Evolutionary conservation across 768 basidiomycete species (phyloP).

Genomic region (Collybiopsis luxurians): DNA sequence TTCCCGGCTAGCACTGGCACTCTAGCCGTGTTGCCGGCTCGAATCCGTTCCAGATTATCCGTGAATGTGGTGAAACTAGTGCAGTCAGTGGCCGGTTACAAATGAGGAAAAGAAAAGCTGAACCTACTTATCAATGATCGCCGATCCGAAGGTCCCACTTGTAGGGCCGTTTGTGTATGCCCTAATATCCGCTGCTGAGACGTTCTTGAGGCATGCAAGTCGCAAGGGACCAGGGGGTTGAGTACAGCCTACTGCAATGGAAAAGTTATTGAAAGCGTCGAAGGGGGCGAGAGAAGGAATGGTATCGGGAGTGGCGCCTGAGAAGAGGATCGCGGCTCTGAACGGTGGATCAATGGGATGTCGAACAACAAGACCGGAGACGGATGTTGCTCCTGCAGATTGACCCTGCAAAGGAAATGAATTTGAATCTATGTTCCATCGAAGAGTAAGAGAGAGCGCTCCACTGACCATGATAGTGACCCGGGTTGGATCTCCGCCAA

Average conservation of each 20-base stretch:
- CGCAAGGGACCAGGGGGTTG: background rate
- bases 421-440: no score
- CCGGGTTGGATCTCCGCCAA: conserved; percentile 30
- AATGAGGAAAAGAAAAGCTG: no score
- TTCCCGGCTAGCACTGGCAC: conserved; percentile 11
- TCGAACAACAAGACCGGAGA: background rate
- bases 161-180: background rate
- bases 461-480: conserved; percentile 30
- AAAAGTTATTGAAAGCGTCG: background rate
- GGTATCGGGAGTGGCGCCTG: background rate
- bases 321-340: background rate
- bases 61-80: conserved; percentile 4
- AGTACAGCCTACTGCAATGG: background rate
- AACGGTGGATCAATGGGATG: background rate
- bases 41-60: conserved; percentile 11
- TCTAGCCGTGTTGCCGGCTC: conserved; percentile 6
- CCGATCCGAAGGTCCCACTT: background rate
- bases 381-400: background rate
- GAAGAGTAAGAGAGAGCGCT: background rate
- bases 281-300: background rate
- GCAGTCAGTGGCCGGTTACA: no score
- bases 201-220: background rate
- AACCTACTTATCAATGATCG: background rate
- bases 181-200: background rate
- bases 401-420: background rate